Conservation (phyloP, 2,329 filamentous ascomycete species). For the Ceratocystis colombiana region DNA sequence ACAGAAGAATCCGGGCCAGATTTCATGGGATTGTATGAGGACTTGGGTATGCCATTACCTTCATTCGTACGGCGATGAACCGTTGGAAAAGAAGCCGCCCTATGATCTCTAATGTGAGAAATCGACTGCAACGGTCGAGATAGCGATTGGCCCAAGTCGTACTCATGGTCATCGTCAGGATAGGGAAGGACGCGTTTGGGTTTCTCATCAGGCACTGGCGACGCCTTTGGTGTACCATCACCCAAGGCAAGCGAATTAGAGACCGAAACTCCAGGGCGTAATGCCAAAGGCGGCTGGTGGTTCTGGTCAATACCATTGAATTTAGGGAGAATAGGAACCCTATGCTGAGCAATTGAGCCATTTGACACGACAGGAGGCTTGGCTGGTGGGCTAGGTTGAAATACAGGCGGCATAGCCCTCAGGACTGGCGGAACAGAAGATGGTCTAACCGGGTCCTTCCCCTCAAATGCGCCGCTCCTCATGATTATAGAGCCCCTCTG, state of each 20-base stretch:
- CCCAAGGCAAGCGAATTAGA: not conserved
- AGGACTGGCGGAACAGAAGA: not conserved
- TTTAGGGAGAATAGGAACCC: not conserved
- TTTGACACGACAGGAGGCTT: not conserved
- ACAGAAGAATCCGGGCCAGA: not conserved
- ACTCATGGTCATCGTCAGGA: slow-evolving; percentile 18
- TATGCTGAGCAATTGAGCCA: not conserved
- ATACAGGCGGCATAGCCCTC: not conserved
- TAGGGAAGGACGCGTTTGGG: slow-evolving; percentile 17
- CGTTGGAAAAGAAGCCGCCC: not conserved
- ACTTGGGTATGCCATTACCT: slow-evolving; percentile 9
- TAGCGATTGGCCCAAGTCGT: slow-evolving; percentile 1
- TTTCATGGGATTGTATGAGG: not conserved
- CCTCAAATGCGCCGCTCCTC: not conserved
- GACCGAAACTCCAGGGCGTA: slow-evolving; percentile 17
- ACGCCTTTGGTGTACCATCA: not conserved
- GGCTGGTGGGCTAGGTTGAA: not conserved
- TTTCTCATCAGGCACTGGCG: not conserved
- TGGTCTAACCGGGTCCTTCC: not conserved
- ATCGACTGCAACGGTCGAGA: not conserved
- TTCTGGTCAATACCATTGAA: not conserved
- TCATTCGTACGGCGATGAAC: not conserved
- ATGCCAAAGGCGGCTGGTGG: slow-evolving; percentile 4
- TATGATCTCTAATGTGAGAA: not conserved
- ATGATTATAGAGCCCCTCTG: not conserved